Evolutionary conservation across 345 rosid genomes (phyloP).

Genomic region (Carallia pectinifolia): DNA sequence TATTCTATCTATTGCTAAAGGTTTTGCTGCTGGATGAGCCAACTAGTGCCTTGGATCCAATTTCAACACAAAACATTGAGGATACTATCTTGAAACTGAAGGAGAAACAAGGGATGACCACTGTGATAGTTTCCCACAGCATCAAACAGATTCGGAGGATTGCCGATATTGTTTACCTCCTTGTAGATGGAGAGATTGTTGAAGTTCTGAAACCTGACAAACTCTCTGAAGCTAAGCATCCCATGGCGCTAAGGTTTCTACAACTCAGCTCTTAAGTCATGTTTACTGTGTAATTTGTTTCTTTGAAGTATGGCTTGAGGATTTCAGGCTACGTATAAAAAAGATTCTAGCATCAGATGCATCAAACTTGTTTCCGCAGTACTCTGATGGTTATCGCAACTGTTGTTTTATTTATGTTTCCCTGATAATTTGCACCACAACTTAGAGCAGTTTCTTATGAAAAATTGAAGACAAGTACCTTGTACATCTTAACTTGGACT

Average conservation of each 20-base stretch:
- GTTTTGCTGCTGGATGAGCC: conserved; percentile 81
- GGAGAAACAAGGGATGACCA: conserved; percentile 57
- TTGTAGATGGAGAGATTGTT: conserved; percentile 73
- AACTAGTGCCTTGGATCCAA: conserved; percentile 85
- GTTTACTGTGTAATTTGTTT: background rate
- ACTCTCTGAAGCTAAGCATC: conserved; percentile 71
- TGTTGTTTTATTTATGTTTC: too few species aligned
- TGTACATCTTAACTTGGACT: too few species aligned
- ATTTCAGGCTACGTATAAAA: too few species aligned
- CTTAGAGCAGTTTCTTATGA: too few species aligned
- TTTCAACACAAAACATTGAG: conserved; percentile 82
- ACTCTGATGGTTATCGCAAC: too few species aligned
- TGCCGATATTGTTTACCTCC: conserved; percentile 75
- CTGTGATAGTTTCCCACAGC: conserved; percentile 78
- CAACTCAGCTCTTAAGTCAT: conserved; percentile 45
- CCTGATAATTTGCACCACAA: too few species aligned
- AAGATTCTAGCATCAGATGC: too few species aligned
- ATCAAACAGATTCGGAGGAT: conserved; percentile 85
- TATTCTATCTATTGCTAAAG: conserved; percentile 17
- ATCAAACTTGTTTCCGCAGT: too few species aligned
- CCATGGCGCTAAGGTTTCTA: conserved; percentile 73
- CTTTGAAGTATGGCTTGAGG: too few species aligned
- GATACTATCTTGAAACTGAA: conserved; percentile 74
- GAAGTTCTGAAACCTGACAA: conserved; percentile 63
- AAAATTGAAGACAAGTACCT: too few species aligned